phyloP scores from a whole-genome alignment of 2,329 filamentous ascomycete genomes.

The Eutypella sp. region DNA sequence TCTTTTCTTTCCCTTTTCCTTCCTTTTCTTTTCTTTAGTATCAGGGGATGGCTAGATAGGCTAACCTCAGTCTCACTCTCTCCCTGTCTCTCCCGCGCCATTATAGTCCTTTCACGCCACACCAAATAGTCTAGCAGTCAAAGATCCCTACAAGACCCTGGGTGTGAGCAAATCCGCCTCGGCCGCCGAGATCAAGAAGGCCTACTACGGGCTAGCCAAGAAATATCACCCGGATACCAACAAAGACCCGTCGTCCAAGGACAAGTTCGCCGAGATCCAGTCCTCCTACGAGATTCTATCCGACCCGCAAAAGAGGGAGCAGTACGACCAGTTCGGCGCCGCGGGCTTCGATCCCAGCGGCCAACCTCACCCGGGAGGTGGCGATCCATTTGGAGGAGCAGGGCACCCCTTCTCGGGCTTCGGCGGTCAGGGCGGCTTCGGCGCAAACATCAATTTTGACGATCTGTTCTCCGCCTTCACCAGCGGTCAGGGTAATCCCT shows the following conservation, averaged over 20 bases:
- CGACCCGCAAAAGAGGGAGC: slow-evolving; percentile 87
- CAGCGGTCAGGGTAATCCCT: slow-evolving; percentile 46
- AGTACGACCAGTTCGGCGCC: slow-evolving; percentile 85
- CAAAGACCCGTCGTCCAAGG: slow-evolving; percentile 89
- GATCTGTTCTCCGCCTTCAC: slow-evolving; percentile 89
- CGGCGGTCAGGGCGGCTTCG: slow-evolving; percentile 62
- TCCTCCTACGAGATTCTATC: slow-evolving; percentile 90
- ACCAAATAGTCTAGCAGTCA: slow-evolving; percentile 41
- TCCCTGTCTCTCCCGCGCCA: slow-evolving; percentile 8
- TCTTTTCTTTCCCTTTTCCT: too few species aligned
- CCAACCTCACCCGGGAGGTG: slow-evolving; percentile 47
- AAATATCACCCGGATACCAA: slow-evolving; percentile 98
- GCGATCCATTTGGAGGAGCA: slow-evolving; percentile 57
- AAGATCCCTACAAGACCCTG: slow-evolving; percentile 83
- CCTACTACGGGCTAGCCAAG: slow-evolving; percentile 95
- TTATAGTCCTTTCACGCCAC: slow-evolving; percentile 58
- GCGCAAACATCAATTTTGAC: slow-evolving; percentile 87
- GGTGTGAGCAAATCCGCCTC: slow-evolving; percentile 81
- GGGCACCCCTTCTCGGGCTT: slow-evolving; percentile 51
- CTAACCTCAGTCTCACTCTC: neutral
- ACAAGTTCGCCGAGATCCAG: slow-evolving; percentile 90
- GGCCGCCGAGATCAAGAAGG: slow-evolving; percentile 89
- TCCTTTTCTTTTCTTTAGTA: neutral
- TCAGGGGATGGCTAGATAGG: neutral
- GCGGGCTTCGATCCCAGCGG: slow-evolving; percentile 80